Base-by-base conservation (phyloP, 1,284 basidiomycete species). In the Ustilago curta region DNA sequence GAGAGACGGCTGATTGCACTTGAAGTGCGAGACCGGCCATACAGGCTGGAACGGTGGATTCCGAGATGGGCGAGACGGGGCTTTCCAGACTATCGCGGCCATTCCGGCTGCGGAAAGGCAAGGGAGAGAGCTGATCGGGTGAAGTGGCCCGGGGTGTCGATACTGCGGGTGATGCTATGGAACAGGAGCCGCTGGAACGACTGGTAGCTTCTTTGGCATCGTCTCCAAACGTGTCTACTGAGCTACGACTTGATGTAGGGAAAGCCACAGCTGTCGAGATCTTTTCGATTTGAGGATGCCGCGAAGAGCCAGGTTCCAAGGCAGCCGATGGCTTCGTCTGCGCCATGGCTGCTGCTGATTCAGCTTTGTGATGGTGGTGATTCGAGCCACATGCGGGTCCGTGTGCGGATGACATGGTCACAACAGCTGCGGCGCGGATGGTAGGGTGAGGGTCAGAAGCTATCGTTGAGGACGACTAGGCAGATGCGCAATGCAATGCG, bases 1-100 rank as follows among this genome's bases (percentile, higher is more conserved):
- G 68, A 25, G 64, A 68, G 50, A 76, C 64, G 5, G 73, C 73
- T 3, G 64, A 71, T 29, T 76, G 68, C 21, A 71, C 72, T 31
- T 71, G 67, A 12, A 76, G 54, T 2, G 68, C 68, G 11, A 70
- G 57, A 27, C 63, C 63, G 7, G 67, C 59, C 67, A 69, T 65
- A 29, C 39, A 62, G 29, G 65, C 48, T 23, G 62, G 58, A n/a
- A 67, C 35, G n/a, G 64, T 47, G 32, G 59, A 43, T 12, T 51
- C 50, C 44, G 69, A 51, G 25, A 32, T 12, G 14, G 59, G 21
- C 7, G 64, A 49, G 16, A 21, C 23, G 16, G 45, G 27, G 31
- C 52, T 47, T 43, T 42, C 49, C 49, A 54, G 25, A 45, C 62
- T 64, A 9, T 70, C 53, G 40, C 58, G 50, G 18, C 56, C 44